Conservation (phyloP, 176 grass and related monocot genomes). For the Dactylis glomerata region DNA sequence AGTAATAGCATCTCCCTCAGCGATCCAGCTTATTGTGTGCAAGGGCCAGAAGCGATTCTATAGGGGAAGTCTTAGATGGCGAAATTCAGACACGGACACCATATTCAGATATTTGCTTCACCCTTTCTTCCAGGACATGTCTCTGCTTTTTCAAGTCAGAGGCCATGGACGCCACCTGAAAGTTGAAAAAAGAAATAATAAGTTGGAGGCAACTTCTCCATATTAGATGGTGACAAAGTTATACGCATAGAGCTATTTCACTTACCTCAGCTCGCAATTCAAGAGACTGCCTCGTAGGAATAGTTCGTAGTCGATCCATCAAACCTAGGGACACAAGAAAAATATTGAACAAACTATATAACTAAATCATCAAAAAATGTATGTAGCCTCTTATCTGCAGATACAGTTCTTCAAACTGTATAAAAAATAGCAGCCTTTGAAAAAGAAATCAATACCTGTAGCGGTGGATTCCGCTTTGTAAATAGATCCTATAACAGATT, state of each 20-base stretch:
- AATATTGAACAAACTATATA: background rate
- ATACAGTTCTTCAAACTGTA: background rate
- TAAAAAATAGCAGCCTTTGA: background rate
- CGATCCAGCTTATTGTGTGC: conserved; percentile 34
- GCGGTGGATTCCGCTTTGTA: conserved; percentile 83
- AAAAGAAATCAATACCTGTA: conserved; percentile 46
- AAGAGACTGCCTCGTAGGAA: conserved; percentile 79
- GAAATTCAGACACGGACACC: conserved; percentile 73
- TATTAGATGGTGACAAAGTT: background rate
- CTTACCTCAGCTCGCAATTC: conserved; percentile 83
- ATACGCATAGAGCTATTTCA: background rate
- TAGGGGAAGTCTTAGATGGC: background rate
- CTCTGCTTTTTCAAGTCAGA: conserved; percentile 75
- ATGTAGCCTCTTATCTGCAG: background rate
- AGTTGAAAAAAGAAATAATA: background rate
- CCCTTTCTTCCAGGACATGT: conserved; percentile 59
- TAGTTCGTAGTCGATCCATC: conserved; percentile 72
- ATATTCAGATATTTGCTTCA: conserved; percentile 84
- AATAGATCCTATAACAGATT: conserved; percentile 68
- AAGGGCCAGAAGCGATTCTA: background rate
- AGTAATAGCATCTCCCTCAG: background rate
- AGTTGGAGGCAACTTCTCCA: conserved; percentile 5
- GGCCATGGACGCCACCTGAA: conserved; percentile 88
- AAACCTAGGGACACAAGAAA: conserved; percentile 47
- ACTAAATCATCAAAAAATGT: background rate